Percentiles rank a stretch among this genome's conserved stretches.
These are phyloP conservation scores for Phoma sp. DNA, from an alignment of 2,329 filamentous ascomycete genomes.

Conservation along the genomic window DNA sequence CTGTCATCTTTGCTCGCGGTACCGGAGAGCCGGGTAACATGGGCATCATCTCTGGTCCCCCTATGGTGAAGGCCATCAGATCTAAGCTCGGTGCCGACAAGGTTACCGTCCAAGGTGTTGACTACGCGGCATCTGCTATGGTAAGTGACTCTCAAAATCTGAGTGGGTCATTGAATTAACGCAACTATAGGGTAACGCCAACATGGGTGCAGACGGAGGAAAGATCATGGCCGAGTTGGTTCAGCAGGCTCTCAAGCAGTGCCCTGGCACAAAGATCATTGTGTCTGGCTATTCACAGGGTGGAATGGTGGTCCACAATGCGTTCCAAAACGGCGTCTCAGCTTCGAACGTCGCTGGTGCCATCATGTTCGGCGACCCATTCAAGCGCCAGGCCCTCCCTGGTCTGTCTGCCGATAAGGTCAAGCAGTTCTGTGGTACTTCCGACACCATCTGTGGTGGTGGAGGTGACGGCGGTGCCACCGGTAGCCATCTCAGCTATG, in stretches of 20 bases:
- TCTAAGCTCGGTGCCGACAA: constrained; percentile 32
- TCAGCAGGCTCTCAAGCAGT: constrained; percentile 33
- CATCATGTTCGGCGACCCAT: constrained; percentile 40
- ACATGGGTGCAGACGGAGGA: constrained; percentile 33
- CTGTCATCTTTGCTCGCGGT: constrained; percentile 53
- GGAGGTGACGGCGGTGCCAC: constrained; percentile 33
- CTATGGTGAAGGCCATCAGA: constrained; percentile 40
- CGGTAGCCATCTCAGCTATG: constrained; percentile 40
- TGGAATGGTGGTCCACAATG: constrained; percentile 42
- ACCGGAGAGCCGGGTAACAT: constrained; percentile 53
- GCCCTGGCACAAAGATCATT: constrained; percentile 41
- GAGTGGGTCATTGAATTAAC: constrained; percentile 2
- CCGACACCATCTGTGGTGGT: constrained; percentile 33
- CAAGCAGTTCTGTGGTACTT: constrained; percentile 38
- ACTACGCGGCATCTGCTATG: constrained; percentile 37
- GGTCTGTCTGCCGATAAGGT: constrained; percentile 26
- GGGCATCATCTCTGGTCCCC: constrained; percentile 50
- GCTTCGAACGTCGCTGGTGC: constrained; percentile 32
- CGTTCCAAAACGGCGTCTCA: constrained; percentile 32
- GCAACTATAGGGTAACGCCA: constrained; percentile 31
- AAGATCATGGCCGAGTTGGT: constrained; percentile 35
- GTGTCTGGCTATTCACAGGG: constrained; percentile 43
- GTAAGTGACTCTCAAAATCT: constrained; percentile 20
- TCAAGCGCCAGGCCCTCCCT: constrained; percentile 33
- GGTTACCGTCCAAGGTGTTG: constrained; percentile 42